Conservation (phyloP, 2,329 filamentous ascomycete genomes). For the Fusarium aywerte region DNA sequence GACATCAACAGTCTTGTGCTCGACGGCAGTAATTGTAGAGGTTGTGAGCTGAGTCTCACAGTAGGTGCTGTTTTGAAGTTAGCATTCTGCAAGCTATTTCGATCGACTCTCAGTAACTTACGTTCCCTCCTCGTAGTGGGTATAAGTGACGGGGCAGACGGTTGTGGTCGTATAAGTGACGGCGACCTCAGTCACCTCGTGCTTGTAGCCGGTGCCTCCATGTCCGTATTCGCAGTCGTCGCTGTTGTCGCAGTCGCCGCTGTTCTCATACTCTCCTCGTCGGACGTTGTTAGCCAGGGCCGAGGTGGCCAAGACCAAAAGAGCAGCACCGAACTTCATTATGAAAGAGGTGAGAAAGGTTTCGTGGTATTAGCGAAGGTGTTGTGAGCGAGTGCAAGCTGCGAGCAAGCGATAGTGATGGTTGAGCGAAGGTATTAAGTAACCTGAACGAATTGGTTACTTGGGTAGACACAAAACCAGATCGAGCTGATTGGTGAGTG, state of each 20-base stretch:
- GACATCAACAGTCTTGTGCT: constrained; percentile 53
- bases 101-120: constrained; percentile 45
- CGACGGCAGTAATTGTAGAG: constrained; percentile 57
- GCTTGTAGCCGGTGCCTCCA: constrained; percentile 4
- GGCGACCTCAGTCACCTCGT: constrained; percentile 36
- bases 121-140: constrained; percentile 54
- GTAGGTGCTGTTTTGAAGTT: constrained; percentile 52
- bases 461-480: constrained; percentile 27
- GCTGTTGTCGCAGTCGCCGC: background rate
- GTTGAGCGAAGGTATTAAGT: constrained; percentile 46
- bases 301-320: constrained; percentile 43
- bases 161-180: constrained; percentile 57
- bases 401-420: constrained; percentile 35
- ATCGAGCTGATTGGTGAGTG: constrained; percentile 19
- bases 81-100: constrained; percentile 6
- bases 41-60: constrained; percentile 56
- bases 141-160: constrained; percentile 59
- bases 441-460: constrained; percentile 49
- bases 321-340: constrained; percentile 44
- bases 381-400: constrained; percentile 32
- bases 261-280: constrained; percentile 32
- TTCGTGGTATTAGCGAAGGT: constrained; percentile 33
- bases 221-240: constrained; percentile 18
- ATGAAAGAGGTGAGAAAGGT: constrained; percentile 18
- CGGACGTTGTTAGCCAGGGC: constrained; percentile 40